These are phyloP conservation scores for Phytophthora lateralis DNA, from an alignment of 352 stramenopile genomes.

Conservation along the genomic window DNA sequence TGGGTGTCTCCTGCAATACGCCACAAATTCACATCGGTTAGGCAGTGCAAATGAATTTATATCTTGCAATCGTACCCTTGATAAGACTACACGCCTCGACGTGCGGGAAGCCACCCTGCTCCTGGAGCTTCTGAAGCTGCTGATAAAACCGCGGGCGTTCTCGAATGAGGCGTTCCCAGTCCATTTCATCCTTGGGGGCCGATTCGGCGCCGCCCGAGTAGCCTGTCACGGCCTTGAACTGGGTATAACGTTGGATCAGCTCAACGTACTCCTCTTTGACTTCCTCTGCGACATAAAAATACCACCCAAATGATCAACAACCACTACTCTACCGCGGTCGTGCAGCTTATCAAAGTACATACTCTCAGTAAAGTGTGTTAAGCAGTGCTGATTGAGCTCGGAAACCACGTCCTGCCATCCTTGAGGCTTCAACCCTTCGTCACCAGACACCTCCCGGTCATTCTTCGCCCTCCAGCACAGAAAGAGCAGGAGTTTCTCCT, in stretches of 20 bases:
- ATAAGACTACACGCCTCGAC: conserved; percentile 38
- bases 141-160: conserved; percentile 28
- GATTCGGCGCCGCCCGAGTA: conserved; percentile 21
- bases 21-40: background rate
- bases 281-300: conserved; percentile 26
- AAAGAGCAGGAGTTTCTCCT: conserved; percentile 39
- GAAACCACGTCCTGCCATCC: conserved; percentile 31
- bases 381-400: conserved; percentile 34
- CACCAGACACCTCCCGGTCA: conserved; percentile 19
- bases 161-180: conserved; percentile 39
- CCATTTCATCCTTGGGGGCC: conserved; percentile 23
- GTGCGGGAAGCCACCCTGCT: conserved; percentile 33
- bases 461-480: conserved; percentile 39
- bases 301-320: conserved; percentile 1
- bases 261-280: conserved; percentile 43
- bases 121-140: conserved; percentile 33
- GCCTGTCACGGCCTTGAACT: conserved; percentile 37
- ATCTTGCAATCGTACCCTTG: conserved; percentile 23
- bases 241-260: conserved; percentile 33
- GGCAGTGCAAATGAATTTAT: background rate
- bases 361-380: conserved; percentile 33
- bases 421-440: conserved; percentile 27
- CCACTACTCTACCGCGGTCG: background rate
- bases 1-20: conserved; percentile 21
- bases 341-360: conserved; percentile 2